Conservation (phyloP, 106 monocot species). For the Acorus calamus region DNA sequence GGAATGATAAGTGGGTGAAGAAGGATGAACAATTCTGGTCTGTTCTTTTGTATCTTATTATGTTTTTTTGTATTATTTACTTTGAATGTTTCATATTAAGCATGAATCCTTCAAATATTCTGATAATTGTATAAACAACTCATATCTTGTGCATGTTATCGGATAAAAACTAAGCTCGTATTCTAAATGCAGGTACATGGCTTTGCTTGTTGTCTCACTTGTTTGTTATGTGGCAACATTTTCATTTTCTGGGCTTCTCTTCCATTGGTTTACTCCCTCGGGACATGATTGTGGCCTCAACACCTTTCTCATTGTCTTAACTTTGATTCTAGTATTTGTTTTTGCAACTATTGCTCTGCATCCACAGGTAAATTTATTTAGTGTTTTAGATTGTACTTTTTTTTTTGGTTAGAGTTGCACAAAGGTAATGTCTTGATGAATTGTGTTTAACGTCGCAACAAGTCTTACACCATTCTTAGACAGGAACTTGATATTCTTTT, state of each 20-base stretch:
- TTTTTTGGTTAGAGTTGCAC: too few species aligned
- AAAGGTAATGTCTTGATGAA: too few species aligned
- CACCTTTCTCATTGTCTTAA: constrained; percentile 77
- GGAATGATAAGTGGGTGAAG: constrained; percentile 97
- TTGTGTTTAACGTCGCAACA: too few species aligned
- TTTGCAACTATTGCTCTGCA: constrained; percentile 87
- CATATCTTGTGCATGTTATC: too few species aligned
- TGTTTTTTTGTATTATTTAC: background rate
- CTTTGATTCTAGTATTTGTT: constrained; percentile 70
- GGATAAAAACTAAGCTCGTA: background rate
- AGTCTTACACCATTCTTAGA: too few species aligned
- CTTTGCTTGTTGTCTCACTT: constrained; percentile 75
- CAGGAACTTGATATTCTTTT: too few species aligned
- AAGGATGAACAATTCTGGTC: constrained; percentile 97
- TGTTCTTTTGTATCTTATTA: background rate
- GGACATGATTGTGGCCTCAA: constrained; percentile 95
- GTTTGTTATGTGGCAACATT: constrained; percentile 85
- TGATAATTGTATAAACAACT: too few species aligned
- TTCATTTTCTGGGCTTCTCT: constrained; percentile 82
- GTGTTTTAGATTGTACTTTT: too few species aligned
- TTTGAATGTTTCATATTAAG: too few species aligned
- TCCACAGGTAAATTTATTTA: constrained; percentile 44
- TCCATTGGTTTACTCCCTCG: constrained; percentile 96
- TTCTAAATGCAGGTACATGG: constrained; percentile 56
- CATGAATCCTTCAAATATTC: too few species aligned